Evolutionary conservation across 1,139 yeast genomes (phyloP).

Genomic region (Blastobotrys petasosporus): DNA sequence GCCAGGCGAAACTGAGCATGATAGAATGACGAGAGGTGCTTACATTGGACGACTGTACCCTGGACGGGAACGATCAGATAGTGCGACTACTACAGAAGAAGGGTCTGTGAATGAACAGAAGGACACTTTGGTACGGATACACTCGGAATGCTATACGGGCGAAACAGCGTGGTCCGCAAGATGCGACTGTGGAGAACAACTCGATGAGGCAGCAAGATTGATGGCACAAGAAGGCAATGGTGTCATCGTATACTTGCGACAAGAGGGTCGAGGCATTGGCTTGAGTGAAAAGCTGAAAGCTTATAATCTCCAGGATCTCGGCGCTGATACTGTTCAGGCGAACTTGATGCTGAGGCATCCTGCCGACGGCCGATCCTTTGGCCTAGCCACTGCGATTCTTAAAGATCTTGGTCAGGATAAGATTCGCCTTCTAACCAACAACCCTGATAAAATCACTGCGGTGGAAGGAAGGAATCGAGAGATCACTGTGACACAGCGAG

Average conservation of each 20-base stretch:
- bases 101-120: conserved; percentile 35
- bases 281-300: conserved; percentile 95
- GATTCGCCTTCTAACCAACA: conserved; percentile 80
- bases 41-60: conserved; percentile 85
- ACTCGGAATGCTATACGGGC: conserved; percentile 97
- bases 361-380: conserved; percentile 90
- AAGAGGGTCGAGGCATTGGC: conserved; percentile 98
- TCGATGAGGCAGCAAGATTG: conserved; percentile 91
- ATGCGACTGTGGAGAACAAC: conserved; percentile 98
- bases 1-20: conserved; percentile 75
- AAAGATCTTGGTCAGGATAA: conserved; percentile 70
- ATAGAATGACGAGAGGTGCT: conserved; percentile 96
- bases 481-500: conserved; percentile 72
- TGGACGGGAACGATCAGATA: conserved; percentile 47
- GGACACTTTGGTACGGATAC: conserved; percentile 68
- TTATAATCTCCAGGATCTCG: conserved; percentile 91
- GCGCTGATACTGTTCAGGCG: conserved; percentile 98
- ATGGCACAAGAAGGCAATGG: conserved; percentile 89
- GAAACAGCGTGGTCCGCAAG: conserved; percentile 99
- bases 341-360: conserved; percentile 90
- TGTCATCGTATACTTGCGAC: conserved; percentile 90
- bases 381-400: conserved; percentile 88
- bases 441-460: conserved; percentile 93
- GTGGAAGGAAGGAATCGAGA: conserved; percentile 77
- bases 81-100: conserved; percentile 41